These are phyloP conservation scores for Entomortierella beljakovae DNA, from an alignment of 192 early-diverging fungal species.

Conservation along the genomic window DNA sequence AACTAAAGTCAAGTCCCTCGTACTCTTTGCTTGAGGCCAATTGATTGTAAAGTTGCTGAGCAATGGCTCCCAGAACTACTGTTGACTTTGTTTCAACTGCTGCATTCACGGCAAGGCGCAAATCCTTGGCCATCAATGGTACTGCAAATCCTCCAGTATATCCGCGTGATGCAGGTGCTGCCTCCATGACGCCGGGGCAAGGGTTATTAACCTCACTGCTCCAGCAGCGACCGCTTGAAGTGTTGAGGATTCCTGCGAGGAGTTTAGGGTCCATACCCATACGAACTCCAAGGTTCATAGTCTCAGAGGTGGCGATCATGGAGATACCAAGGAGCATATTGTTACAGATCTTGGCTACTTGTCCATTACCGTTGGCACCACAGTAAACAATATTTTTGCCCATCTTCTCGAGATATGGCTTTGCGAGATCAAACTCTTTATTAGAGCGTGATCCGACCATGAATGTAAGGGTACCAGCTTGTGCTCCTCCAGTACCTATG, in stretches of 20 bases:
- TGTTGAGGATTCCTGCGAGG: slow-evolving; percentile 89
- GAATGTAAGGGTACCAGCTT: slow-evolving; percentile 93
- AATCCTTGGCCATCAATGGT: slow-evolving; percentile 92
- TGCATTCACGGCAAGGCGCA: slow-evolving; percentile 88
- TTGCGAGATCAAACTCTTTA: slow-evolving; percentile 71
- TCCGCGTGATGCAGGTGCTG: slow-evolving; percentile 79
- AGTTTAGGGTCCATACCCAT: slow-evolving; percentile 91
- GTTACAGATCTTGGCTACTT: slow-evolving; percentile 97
- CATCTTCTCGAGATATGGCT: slow-evolving; percentile 76
- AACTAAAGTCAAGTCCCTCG: slow-evolving; percentile 87
- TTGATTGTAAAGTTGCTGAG: slow-evolving; percentile 86
- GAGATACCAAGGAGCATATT: slow-evolving; percentile 95
- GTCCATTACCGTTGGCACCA: slow-evolving; percentile 85
- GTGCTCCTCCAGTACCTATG: slow-evolving; percentile 83
- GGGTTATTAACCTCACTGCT: slow-evolving; percentile 94
- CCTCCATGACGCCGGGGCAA: slow-evolving; percentile 82
- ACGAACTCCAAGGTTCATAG: slow-evolving; percentile 90
- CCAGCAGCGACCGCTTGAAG: slow-evolving; percentile 93
- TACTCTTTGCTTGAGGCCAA: slow-evolving; percentile 72
- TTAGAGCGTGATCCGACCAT: slow-evolving; percentile 87
- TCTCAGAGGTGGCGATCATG: slow-evolving; percentile 93
- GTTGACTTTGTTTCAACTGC: slow-evolving; percentile 79
- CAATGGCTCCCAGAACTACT: slow-evolving; percentile 78
- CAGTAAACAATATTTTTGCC: slow-evolving; percentile 92
- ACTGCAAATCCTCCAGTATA: slow-evolving; percentile 95